Evolutionary conservation across 345 rosid species (phyloP).

Genomic region (Populus davidiana): DNA sequence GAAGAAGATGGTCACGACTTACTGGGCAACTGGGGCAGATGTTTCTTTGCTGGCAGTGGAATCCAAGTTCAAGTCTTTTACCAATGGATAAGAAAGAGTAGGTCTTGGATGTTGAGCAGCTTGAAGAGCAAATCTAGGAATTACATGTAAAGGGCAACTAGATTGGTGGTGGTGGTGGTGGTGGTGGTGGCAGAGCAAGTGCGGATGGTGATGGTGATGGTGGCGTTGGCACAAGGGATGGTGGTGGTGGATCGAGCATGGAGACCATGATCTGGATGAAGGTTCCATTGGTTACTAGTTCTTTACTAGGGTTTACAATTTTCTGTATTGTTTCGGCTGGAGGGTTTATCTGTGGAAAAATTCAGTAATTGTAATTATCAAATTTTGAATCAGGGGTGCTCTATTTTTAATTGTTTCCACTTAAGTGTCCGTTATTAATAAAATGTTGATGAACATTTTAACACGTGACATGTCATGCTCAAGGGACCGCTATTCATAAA

Average conservation of each 20-base stretch:
- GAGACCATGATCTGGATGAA: slow-evolving; percentile 2
- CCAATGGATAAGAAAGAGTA: not conserved
- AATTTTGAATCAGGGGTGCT: too few species aligned
- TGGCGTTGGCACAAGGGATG: not conserved
- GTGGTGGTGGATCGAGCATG: slow-evolving; percentile 13
- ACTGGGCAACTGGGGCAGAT: slow-evolving; percentile 14
- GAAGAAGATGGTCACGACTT: slow-evolving; percentile 11
- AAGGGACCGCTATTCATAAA: too few species aligned
- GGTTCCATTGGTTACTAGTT: slow-evolving; percentile 18
- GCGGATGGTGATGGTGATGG: slow-evolving; percentile 2
- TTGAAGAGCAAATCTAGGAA: slow-evolving; percentile 9
- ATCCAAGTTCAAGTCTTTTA: slow-evolving; percentile 10
- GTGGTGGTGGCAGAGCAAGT: not conserved
- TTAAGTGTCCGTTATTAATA: too few species aligned
- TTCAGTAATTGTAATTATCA: too few species aligned
- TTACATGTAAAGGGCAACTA: slow-evolving; percentile 4
- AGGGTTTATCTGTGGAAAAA: too few species aligned
- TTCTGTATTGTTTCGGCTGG: not conserved
- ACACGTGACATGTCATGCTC: too few species aligned
- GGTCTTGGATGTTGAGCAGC: slow-evolving; percentile 7
- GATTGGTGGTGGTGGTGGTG: slow-evolving; percentile 12
- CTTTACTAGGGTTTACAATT: not conserved
- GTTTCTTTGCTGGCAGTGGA: not conserved
- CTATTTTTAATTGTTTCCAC: too few species aligned
- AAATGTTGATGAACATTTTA: too few species aligned